Conservation (phyloP, 441 rosid genomes). For the Erodium chrysanthum region DNA sequence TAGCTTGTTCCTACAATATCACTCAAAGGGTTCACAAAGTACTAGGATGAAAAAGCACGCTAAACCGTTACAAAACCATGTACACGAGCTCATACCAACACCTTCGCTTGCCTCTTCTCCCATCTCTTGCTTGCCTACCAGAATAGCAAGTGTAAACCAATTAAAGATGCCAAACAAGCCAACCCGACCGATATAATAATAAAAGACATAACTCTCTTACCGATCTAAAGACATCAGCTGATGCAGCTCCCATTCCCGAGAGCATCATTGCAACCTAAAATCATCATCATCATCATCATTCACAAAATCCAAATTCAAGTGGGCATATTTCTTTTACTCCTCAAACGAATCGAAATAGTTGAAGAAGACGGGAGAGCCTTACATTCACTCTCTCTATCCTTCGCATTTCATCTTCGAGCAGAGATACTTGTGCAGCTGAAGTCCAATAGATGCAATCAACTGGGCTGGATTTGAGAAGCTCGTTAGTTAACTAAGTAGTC, state of each 20-base stretch:
- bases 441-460: constrained; percentile 95
- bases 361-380: constrained; percentile 17
- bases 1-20: constrained; percentile 56
- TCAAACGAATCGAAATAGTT: too few relatives aligned
- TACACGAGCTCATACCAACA: constrained; percentile 42
- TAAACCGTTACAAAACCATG: background rate
- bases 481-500: background rate
- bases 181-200: background rate
- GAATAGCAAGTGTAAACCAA: constrained; percentile 12
- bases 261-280: constrained; percentile 97
- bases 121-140: constrained; percentile 79
- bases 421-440: constrained; percentile 79
- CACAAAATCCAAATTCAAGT: constrained; percentile 7
- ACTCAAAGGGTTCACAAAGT: too few relatives aligned
- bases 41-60: background rate
- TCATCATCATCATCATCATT: constrained; percentile 24
- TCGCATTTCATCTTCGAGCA: constrained; percentile 97
- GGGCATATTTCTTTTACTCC: too few relatives aligned
- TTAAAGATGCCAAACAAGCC: background rate
- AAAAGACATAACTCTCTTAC: constrained; percentile 30
- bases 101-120: constrained; percentile 84
- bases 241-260: constrained; percentile 84
- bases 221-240: constrained; percentile 70
- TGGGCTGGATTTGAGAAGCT: constrained; percentile 43
- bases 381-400: constrained; percentile 90